Evolutionary conservation across 805 yeast species (phyloP).

Genomic region (Sugiyamaella mastotermitis): DNA sequence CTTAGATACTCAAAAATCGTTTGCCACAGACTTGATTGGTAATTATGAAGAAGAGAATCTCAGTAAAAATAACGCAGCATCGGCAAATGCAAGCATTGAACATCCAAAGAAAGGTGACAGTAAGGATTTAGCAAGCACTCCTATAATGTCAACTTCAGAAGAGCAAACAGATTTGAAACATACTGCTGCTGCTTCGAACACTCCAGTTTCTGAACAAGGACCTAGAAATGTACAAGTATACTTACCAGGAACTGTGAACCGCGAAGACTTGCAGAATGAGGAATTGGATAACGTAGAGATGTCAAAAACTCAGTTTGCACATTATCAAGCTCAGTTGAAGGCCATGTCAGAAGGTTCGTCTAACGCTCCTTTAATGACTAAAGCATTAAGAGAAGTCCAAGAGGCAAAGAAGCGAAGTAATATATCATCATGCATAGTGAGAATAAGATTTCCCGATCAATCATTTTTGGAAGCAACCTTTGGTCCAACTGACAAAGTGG

Average conservation of each 20-base stretch:
- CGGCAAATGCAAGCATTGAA: too few species aligned
- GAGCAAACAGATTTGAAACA: not conserved
- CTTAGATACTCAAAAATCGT: not conserved
- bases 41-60: not conserved
- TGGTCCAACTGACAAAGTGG: conserved; percentile 38
- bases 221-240: conserved; percentile 12
- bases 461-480: conserved; percentile 47
- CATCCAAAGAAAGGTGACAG: not conserved
- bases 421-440: conserved; percentile 34
- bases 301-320: conserved; percentile 46
- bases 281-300: conserved; percentile 36
- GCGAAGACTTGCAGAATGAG: too few species aligned
- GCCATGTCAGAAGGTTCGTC: conserved; percentile 33
- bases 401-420: conserved; percentile 23
- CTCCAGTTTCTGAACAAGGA: not conserved
- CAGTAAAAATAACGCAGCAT: not conserved
- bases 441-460: conserved; percentile 56
- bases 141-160: not conserved
- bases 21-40: not conserved
- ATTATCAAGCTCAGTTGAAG: conserved; percentile 46
- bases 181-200: not conserved
- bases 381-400: conserved; percentile 33
- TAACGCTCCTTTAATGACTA: conserved; percentile 39
- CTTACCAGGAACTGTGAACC: conserved; percentile 8
- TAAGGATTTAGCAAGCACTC: not conserved